Base-by-base conservation (phyloP, 352 stramenopile genomes). In the Globisporangium lucens region DNA sequence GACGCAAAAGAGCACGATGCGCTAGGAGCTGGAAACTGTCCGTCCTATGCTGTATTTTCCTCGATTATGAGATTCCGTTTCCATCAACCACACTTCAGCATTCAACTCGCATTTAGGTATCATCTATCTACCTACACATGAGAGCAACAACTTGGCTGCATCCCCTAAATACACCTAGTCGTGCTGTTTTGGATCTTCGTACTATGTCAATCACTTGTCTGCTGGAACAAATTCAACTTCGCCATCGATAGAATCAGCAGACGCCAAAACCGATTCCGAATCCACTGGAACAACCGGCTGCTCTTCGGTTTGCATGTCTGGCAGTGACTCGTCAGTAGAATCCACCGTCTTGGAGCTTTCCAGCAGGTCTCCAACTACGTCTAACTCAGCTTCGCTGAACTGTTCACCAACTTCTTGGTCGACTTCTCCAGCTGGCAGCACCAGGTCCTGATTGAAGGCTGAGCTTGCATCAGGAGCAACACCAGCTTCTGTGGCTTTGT, bases 51-150 rank as follows among this genome's bases (percentile, higher is more conserved):
- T 46, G 51, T 35, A 17, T 56, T 56, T 57, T 57, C 13, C 29
- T 43, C 36, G 13, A 17, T n/a, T 60, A 5, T 30, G 17, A 12
- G 30, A 20, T 27, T 57, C 24, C 20, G n/a, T 56, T 56, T 33
- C 13, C 10, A 29, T 60, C 55, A 49, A 7, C 41, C 20, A 49
- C 15, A 43, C 13, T 43, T 7, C 8, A 15, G 4, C 29, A 35
- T 10, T 24, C 13, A 58, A 35, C 12, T 57, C 24, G 27, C 30
- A 13, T n/a, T n/a, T 6, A 24, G 24, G 24, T 24, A 22, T 27
- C 29, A 41, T 59, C 27, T 59, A 56, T 30, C 24, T 56, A 46
- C 46, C 55, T 61, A 35, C 38, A 61, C 55, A 46, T 27, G 30
- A 27, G 30, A 33, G 24, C 15, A 57, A 29, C n/a, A 61, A 38